These are phyloP conservation scores for Brettanomyces naardenensis DNA, from an alignment of 805 yeast species.

Conservation along the genomic window DNA sequence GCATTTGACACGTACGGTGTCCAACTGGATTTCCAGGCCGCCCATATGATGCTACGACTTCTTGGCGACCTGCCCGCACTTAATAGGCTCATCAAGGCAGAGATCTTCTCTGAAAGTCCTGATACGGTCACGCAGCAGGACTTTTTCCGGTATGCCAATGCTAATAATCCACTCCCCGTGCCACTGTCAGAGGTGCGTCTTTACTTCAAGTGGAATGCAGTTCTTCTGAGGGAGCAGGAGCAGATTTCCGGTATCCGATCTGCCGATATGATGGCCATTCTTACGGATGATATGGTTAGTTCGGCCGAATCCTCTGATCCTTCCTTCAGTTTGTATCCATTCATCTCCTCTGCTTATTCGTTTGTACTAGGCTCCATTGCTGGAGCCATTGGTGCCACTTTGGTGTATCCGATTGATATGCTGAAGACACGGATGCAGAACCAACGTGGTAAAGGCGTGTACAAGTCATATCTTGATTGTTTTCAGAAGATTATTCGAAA, in stretches of 20 bases:
- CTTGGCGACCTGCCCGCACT: conserved; percentile 28
- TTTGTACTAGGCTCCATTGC: conserved; percentile 90
- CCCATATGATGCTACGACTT: conserved; percentile 39
- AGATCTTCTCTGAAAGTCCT: conserved; percentile 13
- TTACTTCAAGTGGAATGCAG: conserved; percentile 29
- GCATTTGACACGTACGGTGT: conserved; percentile 30
- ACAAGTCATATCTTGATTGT: conserved; percentile 81
- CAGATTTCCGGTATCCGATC: conserved; percentile 19
- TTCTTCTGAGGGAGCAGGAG: conserved; percentile 20
- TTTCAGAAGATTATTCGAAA: conserved; percentile 62
- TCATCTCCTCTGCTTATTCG: conserved; percentile 82
- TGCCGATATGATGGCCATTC: conserved; percentile 28
- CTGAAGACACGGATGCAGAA: conserved; percentile 98
- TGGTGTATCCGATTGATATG: conserved; percentile 92
- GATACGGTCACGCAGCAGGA: conserved; percentile 10
- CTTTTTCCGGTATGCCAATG: conserved; percentile 19
- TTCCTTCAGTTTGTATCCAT: conserved; percentile 42
- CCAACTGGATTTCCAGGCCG: conserved; percentile 39
- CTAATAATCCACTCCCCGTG: conserved; percentile 9
- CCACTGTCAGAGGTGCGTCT: conserved; percentile 22
- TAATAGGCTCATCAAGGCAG: conserved; percentile 24
- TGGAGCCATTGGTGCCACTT: conserved; percentile 97
- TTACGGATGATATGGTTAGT: conserved; percentile 47
- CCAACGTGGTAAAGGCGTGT: conserved; percentile 64
- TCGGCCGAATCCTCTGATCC: conserved; percentile 38